Conservation (phyloP, 1,284 basidiomycete species). For the Boletus semigastroideus region DNA sequence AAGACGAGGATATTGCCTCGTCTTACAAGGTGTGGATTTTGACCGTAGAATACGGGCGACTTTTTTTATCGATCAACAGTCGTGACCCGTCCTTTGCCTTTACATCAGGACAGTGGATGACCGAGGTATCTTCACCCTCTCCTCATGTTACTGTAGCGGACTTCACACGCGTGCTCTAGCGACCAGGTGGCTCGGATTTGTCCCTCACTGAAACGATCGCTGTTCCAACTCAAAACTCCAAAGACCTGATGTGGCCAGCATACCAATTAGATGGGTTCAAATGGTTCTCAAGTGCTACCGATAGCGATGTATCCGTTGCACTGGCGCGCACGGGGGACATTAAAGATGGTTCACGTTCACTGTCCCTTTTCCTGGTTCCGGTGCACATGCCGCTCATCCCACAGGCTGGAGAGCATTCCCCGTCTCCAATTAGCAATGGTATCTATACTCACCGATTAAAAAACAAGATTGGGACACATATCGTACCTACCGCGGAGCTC, state of each 20-base stretch:
- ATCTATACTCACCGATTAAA: constrained; percentile 75
- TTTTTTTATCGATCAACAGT: constrained; percentile 36
- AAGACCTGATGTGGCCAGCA: constrained; percentile 44
- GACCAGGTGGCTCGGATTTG: constrained; percentile 77
- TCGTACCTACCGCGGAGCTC: constrained; percentile 78
- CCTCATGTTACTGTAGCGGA: neutral
- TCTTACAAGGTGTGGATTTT: constrained; percentile 51
- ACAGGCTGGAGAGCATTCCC: constrained; percentile 38
- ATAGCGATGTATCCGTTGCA: constrained; percentile 69
- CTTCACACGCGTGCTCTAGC: constrained; percentile 37
- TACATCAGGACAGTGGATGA: constrained; percentile 85
- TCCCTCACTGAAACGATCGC: constrained; percentile 75
- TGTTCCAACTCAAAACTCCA: constrained; percentile 31
- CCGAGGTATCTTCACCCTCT: constrained; percentile 47
- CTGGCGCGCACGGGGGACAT: constrained; percentile 66
- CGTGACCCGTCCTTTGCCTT: constrained; percentile 64
- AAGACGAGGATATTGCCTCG: constrained; percentile 56
- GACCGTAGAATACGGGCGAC: neutral
- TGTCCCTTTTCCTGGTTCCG: constrained; percentile 73
- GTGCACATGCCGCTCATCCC: constrained; percentile 54
- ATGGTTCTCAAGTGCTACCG: constrained; percentile 85
- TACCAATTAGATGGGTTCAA: constrained; percentile 72
- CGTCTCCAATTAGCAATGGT: constrained; percentile 60
- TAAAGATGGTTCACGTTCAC: constrained; percentile 54
- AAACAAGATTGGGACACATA: constrained; percentile 77